Base-by-base conservation (phyloP, 768 basidiomycete genomes). In the Rhodotorula babjevae region DNA sequence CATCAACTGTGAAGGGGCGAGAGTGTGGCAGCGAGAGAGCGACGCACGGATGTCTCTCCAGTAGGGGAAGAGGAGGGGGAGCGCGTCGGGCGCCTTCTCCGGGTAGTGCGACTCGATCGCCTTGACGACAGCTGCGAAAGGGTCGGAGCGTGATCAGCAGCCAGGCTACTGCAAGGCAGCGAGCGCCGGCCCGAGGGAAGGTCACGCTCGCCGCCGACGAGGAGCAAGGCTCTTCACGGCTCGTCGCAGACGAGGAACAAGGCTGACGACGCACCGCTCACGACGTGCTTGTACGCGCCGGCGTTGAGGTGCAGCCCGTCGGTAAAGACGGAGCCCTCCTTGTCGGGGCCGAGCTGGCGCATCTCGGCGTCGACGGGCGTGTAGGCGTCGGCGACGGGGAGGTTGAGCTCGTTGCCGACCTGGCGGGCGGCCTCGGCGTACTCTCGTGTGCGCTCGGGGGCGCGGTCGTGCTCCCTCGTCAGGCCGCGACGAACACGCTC, bases 271-370 rank as follows among this genome's bases (percentile, higher is more conserved):
- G 52, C 65, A 68, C 73, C 58, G 10, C 55, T 65, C 11, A 63
- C 63, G 21, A 76, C 63, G 14, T 63, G 18, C 40, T 8, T 29
- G 42, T 76, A 76, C 15, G 69, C 67, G 16, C 57, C 44, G 2
- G 14, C 56, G 11, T 3, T 66, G 25, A 76, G 23, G 46, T 76
- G 76, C 67, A 76, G 40, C 14, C 76, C 76, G 33, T 76, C 76
- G 9, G 19, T n/a, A 23, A 68, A 64, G 40, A 65, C 68, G 42
- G 9, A 19, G 6, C 29, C 29, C 15, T 70, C n/a, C 25, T 49
- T 55, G 19, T 63, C 72, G 8, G 8, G 12, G 15, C 68, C 67
- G 36, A 33, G 15, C 40, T 44, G 52, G 18, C 27, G 63, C 49
- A 53, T 61, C 8, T 59, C 66, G 0, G 27, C 40, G 56, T 19